Conservation (phyloP, 306 rosid species). For the Malus sieversii region DNA sequence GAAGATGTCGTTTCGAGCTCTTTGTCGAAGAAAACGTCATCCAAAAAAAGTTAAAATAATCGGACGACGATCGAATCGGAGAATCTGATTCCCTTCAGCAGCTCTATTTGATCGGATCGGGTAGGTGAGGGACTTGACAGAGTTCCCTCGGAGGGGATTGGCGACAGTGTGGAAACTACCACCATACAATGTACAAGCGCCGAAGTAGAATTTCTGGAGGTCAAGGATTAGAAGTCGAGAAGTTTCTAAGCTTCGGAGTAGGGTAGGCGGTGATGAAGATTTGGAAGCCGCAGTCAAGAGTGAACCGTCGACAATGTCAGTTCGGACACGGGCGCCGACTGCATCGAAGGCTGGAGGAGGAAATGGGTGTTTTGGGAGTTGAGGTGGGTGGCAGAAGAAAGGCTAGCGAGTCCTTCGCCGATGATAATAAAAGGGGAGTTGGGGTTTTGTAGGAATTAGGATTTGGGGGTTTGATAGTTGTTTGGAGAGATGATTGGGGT, state of each 20-base stretch:
- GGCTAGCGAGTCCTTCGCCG: conserved; percentile 85
- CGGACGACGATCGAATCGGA: conserved; percentile 52
- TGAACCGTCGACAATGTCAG: conserved; percentile 71
- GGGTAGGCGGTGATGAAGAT: conserved; percentile 88
- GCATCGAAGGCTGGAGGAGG: conserved; percentile 60
- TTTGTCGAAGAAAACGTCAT: conserved; percentile 71
- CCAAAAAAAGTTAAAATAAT: conserved; percentile 82
- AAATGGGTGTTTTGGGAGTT: conserved; percentile 56
- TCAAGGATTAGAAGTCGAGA: conserved; percentile 53
- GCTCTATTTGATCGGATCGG: conserved; percentile 57
- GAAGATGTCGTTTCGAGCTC: conserved; percentile 65
- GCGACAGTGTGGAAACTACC: conserved; percentile 82
- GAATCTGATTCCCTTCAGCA: conserved; percentile 46
- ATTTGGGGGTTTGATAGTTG: conserved; percentile 5
- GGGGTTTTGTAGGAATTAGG: conserved; percentile 19
- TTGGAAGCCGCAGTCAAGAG: conserved; percentile 84
- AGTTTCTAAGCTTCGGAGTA: conserved; percentile 75
- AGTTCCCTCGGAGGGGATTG: conserved; percentile 61
- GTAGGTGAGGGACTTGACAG: conserved; percentile 47
- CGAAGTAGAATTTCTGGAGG: conserved; percentile 67
- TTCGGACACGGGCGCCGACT: conserved; percentile 77
- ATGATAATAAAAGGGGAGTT: conserved; percentile 42
- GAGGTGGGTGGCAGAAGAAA: conserved; percentile 76
- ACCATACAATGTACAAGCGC: conserved; percentile 48
- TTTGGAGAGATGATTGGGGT: conserved; percentile 25